Evolutionary conservation across 257 asterid genomes (phyloP).

Genomic region (Jaltomata sinuosa): DNA sequence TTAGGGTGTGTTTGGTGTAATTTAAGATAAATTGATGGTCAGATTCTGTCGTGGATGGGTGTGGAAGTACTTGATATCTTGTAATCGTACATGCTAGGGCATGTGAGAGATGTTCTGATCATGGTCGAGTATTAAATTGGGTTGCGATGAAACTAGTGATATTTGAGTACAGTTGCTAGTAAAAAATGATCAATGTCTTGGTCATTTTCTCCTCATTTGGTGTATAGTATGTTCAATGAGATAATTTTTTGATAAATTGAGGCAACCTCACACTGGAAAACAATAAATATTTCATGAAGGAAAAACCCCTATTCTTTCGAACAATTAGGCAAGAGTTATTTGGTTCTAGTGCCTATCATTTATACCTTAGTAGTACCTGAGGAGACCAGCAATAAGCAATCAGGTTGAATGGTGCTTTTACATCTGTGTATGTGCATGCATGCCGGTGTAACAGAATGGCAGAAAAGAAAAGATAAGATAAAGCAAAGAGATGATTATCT

Average conservation of each 20-base stretch:
- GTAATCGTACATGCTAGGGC: background rate
- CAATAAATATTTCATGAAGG: background rate
- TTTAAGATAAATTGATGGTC: background rate
- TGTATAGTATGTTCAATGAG: background rate
- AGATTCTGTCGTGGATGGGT: background rate
- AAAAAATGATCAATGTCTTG: background rate
- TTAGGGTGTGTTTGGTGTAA: background rate
- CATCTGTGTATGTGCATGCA: background rate
- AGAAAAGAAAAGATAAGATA: background rate
- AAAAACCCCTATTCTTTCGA: background rate
- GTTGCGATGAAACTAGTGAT: background rate
- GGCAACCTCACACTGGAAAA: background rate
- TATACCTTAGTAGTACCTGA: background rate
- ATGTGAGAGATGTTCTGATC: background rate
- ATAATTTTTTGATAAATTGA: background rate
- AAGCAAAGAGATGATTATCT: too few species aligned
- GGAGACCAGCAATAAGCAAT: background rate
- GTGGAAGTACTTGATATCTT: background rate
- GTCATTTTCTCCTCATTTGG: background rate
- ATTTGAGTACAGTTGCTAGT: background rate
- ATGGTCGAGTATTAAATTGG: background rate
- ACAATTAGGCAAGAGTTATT: background rate
- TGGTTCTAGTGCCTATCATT: background rate
- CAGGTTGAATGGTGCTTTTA: background rate
- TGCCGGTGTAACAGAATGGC: background rate